Evolutionary conservation across 352 stramenopile species (phyloP).

Genomic region (Plasmopara muralis): DNA sequence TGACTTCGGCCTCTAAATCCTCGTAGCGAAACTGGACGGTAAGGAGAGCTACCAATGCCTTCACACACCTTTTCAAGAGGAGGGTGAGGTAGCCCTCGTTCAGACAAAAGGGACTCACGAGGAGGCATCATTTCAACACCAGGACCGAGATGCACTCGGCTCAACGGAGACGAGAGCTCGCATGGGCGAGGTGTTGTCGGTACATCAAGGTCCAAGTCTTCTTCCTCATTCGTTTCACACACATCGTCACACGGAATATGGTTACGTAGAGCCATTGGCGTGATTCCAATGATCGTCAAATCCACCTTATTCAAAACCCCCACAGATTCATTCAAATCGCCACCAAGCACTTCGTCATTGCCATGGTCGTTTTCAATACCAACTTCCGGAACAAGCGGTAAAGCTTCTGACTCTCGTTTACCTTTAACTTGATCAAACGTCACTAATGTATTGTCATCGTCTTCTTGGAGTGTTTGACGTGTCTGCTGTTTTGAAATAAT

Average conservation of each 20-base stretch:
- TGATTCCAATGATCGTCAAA: slow-evolving; percentile 20
- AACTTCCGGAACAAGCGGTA: too few relatives aligned
- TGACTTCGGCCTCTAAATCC: slow-evolving; percentile 8
- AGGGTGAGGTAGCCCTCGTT: slow-evolving; percentile 10
- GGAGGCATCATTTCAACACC: slow-evolving; percentile 7
- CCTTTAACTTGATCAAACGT: too few relatives aligned
- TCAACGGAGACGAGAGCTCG: slow-evolving; percentile 16
- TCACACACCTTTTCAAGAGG: slow-evolving; percentile 42
- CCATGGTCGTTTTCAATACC: too few relatives aligned
- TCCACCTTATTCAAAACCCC: slow-evolving; percentile 1
- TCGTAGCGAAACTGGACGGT: not conserved
- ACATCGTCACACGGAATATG: not conserved
- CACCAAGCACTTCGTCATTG: too few relatives aligned
- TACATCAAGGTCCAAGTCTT: slow-evolving; percentile 8
- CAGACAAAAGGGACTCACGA: slow-evolving; percentile 1
- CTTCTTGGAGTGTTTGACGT: too few relatives aligned
- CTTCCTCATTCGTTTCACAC: slow-evolving; percentile 10
- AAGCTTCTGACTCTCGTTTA: too few relatives aligned
- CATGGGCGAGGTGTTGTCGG: slow-evolving; percentile 6
- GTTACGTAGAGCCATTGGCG: slow-evolving; percentile 11
- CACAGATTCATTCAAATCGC: not conserved
- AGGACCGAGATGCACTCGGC: slow-evolving; percentile 10
- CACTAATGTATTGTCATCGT: too few relatives aligned
- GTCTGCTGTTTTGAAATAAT: too few relatives aligned
- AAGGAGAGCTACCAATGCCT: slow-evolving; percentile 17